A percentile compares a stretch with the other conserved stretches of the same genome.
Evolutionary conservation across 306 rosid genomes (phyloP).

Genomic region (Quercus gilva): DNA sequence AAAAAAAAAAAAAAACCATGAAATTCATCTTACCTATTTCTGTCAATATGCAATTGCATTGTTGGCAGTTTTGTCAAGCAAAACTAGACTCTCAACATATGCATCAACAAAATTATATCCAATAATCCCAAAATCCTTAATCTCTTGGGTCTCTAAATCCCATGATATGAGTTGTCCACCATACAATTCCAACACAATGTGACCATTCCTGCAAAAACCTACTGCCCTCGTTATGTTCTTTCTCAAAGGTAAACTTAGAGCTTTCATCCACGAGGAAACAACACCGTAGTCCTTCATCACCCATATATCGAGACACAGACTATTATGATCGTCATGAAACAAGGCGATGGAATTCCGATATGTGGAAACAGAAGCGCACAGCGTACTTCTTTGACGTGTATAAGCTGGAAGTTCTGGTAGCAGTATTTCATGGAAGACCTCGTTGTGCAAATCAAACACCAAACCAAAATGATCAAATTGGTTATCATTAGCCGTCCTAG

Average conservation of each 20-base stretch:
- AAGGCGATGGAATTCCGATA: slow-evolving; percentile 13
- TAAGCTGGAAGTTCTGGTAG: neutral
- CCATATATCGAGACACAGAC: slow-evolving; percentile 15
- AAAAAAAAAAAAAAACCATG: no score
- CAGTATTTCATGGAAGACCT: slow-evolving; percentile 17
- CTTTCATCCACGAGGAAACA: slow-evolving; percentile 27
- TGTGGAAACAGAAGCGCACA: neutral
- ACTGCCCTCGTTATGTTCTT: neutral
- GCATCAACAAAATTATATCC: no score
- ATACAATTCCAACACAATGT: slow-evolving; percentile 5
- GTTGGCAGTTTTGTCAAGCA: no score
- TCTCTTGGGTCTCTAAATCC: neutral
- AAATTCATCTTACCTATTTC: no score
- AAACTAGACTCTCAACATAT: no score
- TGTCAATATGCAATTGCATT: no score
- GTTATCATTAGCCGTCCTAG: neutral
- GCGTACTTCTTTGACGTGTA: no score
- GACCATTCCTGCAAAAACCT: slow-evolving; percentile 4
- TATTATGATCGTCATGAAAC: neutral
- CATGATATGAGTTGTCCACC: slow-evolving; percentile 2
- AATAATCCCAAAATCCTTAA: no score
- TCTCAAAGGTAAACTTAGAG: no score
- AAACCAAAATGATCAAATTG: slow-evolving; percentile 5
- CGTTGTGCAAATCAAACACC: slow-evolving; percentile 18
- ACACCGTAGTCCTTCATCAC: slow-evolving; percentile 34